Conservation (phyloP, 78 protist species). For the Dictyostelium brefeldianum region DNA sequence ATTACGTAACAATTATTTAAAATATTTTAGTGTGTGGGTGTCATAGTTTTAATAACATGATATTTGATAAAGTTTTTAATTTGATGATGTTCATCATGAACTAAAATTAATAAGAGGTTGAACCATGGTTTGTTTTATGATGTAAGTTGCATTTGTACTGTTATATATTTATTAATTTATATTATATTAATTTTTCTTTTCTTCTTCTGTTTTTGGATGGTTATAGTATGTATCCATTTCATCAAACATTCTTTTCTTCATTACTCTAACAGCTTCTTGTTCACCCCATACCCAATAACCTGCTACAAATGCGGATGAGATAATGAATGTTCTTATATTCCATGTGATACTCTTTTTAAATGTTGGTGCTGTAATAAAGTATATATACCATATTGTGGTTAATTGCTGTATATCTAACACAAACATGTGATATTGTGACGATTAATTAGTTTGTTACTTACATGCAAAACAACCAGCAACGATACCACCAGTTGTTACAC, state of each 20-base stretch:
- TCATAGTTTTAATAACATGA: too few relatives aligned
- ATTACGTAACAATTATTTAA: too few relatives aligned
- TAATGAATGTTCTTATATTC: constrained; percentile 28
- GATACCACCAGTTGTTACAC: constrained; percentile 16
- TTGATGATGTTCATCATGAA: too few relatives aligned
- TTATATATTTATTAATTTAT: too few relatives aligned
- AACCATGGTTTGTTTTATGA: too few relatives aligned
- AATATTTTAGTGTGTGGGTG: too few relatives aligned
- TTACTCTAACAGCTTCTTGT: constrained; percentile 14
- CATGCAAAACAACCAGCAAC: constrained; percentile 12
- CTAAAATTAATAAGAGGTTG: too few relatives aligned
- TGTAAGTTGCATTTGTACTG: too few relatives aligned
- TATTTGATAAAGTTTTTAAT: too few relatives aligned
- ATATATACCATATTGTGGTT: background rate
- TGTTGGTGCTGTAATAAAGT: constrained; percentile 16
- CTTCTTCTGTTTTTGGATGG: background rate
- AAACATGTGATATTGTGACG: background rate
- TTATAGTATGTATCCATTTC: constrained; percentile 69
- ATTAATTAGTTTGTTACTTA: background rate
- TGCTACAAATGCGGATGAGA: constrained; percentile 65
- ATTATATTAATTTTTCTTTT: background rate
- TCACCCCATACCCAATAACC: constrained; percentile 78
- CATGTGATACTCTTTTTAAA: constrained; percentile 25
- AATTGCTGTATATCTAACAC: background rate
- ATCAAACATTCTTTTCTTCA: constrained; percentile 29